Base-by-base conservation (phyloP, 768 basidiomycete genomes). In the Exsudoporus frostii region DNA sequence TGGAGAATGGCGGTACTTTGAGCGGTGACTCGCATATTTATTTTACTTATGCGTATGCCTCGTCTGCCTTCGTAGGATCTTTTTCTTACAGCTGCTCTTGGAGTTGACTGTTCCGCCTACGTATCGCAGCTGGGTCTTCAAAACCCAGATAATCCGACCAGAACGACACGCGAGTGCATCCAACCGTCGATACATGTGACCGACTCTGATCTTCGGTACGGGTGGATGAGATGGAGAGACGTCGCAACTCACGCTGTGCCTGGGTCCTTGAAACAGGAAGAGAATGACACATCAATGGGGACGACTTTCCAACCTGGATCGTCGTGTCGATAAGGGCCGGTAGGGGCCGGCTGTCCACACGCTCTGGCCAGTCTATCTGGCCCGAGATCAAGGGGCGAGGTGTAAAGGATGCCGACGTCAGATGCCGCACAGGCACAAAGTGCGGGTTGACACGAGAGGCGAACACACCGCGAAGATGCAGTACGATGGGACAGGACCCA, bases 331-430 rank as follows among this genome's bases (percentile, higher is more conserved):
- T 66, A 50, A 41, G 50, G 14, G 22, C 43, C 10, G 7, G 24
- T 22, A 7, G 41, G 36, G 17, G 53, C 19, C 1, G 58, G 40
- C 24, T 67, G 62, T 13, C 67, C 65, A 15, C 64, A 68, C 6
- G 69, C 69, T 45, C 66, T 58, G 8, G 62, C 69, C 13, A 69
- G 44, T 50, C 66, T 59, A 34, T 68, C 67, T 4, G 55, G 53
- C 38, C 70, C 67, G 48, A 68, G 58, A 45, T 70, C 67, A 49
- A 58, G 60, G 29, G 59, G 59, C 13, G 66, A 57, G 24, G 63
- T 58, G 22, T 56, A 50, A 9, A 41, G 34, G 40, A 61, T 33
- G 47, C 64, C 59, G 42, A 60, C 48, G 30, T 64, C 59, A 11
- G 64, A 59, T 19, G 67, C 45, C 14, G 68, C 60, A 19, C 59